These are phyloP conservation scores for Kwoniella sp. DNA, from an alignment of 768 basidiomycete species.

Conservation along the genomic window DNA sequence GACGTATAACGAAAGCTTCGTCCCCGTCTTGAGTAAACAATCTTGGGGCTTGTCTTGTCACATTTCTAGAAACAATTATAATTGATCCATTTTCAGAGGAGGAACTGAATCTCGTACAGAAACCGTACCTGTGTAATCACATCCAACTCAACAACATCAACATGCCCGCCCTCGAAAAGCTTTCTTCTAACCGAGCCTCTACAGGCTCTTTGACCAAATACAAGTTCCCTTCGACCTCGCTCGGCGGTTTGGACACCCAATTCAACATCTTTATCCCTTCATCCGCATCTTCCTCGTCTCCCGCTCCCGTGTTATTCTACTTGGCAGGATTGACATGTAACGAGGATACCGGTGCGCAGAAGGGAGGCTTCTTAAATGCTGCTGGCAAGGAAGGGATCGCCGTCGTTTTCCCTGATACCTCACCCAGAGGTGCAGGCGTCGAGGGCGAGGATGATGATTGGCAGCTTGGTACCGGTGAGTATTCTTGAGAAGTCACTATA, in stretches of 20 bases:
- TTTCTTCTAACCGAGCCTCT: conserved; percentile 77
- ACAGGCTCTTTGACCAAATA: conserved; percentile 82
- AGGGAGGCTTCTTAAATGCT: conserved; percentile 85
- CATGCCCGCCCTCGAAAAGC: conserved; percentile 62
- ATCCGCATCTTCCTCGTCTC: conserved; percentile 59
- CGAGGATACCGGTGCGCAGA: conserved; percentile 81
- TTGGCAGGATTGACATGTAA: conserved; percentile 67
- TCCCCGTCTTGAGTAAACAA: too few relatives aligned
- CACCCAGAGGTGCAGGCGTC: conserved; percentile 85
- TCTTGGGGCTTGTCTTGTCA: too few relatives aligned
- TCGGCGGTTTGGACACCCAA: conserved; percentile 60
- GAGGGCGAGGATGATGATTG: conserved; percentile 68
- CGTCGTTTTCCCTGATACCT: conserved; percentile 91
- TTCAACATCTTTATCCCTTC: conserved; percentile 90
- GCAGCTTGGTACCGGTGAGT: conserved; percentile 83
- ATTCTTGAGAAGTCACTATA: too few relatives aligned
- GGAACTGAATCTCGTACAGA: too few relatives aligned
- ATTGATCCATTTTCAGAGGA: too few relatives aligned
- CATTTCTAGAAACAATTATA: too few relatives aligned
- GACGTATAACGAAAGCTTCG: too few relatives aligned
- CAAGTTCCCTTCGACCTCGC: conserved; percentile 39
- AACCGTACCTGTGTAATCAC: too few relatives aligned
- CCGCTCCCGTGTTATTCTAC: conserved; percentile 75
- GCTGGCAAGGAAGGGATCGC: conserved; percentile 86
- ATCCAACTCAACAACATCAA: too few relatives aligned